Base-by-base conservation (phyloP, 2,329 filamentous ascomycete genomes). In the Penicillium psychrosexuale region DNA sequence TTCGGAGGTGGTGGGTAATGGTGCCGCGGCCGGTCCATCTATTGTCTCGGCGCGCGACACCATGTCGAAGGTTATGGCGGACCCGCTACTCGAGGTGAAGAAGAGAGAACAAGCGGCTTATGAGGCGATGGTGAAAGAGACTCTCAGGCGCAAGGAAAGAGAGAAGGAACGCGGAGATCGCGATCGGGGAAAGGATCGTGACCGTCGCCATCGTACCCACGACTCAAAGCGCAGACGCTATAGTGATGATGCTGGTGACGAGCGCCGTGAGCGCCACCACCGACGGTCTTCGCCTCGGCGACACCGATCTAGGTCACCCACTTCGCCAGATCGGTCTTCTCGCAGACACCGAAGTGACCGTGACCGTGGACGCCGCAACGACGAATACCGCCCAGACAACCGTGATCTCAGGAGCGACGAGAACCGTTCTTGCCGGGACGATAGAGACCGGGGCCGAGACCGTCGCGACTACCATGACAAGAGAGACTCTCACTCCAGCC, bases 21-120 rank as follows among this genome's bases (percentile, higher is more conserved):
- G 57, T 17, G 60, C 51, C 2, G 60, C 56, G 7, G 51, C 57
- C 6, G 62, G 59, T 37, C 66, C 66, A 24, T 85, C 85, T 64
- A 87, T 87, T 27, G 91, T 90, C 69, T 89, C 84, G 3, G 80
- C 85, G 15, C 82, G 90, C 60, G 94, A 99, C 72, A 91, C 87
- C 0, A 88, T 90, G 30, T 76, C 85, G 45, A 99, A 99, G 77
- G 86, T 97, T 44, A 82, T 91, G 60, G 89, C 95, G 61, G 94
- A 99, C 69, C 94, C 94, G 0, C 80, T 99, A 66, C 78, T 97
- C 33, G 90, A 92, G 24, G 97, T 99, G 72, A 96, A 96, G 80
- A 89, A 86, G 70, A 88, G 95, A 69, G 92, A 97, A 70, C 89
- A 93, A 72, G 86, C 87, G 28, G 86, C 88, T 1, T 90, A 91